Evolutionary conservation across 176 grass and related monocot genomes (phyloP).

Genomic region (Eragrostis curvula): DNA sequence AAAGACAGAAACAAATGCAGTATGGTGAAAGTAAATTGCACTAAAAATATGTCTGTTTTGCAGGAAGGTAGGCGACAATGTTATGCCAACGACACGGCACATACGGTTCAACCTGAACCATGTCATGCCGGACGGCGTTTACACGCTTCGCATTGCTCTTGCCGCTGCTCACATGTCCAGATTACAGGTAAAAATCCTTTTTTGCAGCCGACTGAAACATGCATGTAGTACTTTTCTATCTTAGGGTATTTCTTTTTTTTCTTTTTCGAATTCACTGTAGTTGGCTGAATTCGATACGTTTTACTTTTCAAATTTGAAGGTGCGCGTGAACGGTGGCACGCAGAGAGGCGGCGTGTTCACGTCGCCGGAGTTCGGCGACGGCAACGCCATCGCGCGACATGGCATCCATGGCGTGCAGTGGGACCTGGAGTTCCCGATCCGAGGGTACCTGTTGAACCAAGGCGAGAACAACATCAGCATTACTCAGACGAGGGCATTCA

Average conservation of each 20-base stretch:
- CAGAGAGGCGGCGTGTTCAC: conserved; percentile 7
- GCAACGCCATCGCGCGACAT: conserved; percentile 70
- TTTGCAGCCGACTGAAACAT: too few species aligned
- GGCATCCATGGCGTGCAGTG: conserved; percentile 54
- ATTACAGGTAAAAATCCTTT: conserved; percentile 37
- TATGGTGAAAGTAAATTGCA: too few species aligned
- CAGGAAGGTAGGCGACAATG: conserved; percentile 34
- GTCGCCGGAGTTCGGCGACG: conserved; percentile 51
- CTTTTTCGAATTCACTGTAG: too few species aligned
- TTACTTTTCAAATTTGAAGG: not conserved
- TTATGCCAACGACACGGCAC: conserved; percentile 47
- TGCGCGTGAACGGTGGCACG: not conserved
- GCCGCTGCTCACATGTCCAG: conserved; percentile 53
- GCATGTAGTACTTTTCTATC: too few species aligned
- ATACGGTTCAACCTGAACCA: conserved; percentile 45
- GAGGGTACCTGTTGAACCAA: conserved; percentile 35
- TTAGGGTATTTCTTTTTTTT: too few species aligned
- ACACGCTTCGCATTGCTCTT: conserved; percentile 53
- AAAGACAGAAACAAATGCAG: too few species aligned
- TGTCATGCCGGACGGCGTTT: conserved; percentile 20
- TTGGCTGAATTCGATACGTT: too few species aligned
- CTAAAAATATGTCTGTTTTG: not conserved
- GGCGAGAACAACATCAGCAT: conserved; percentile 60
- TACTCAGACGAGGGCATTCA: conserved; percentile 37
- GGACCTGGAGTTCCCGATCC: conserved; percentile 49